Base-by-base conservation (phyloP, 2,329 filamentous ascomycete species). In the Penicillium sp. region DNA sequence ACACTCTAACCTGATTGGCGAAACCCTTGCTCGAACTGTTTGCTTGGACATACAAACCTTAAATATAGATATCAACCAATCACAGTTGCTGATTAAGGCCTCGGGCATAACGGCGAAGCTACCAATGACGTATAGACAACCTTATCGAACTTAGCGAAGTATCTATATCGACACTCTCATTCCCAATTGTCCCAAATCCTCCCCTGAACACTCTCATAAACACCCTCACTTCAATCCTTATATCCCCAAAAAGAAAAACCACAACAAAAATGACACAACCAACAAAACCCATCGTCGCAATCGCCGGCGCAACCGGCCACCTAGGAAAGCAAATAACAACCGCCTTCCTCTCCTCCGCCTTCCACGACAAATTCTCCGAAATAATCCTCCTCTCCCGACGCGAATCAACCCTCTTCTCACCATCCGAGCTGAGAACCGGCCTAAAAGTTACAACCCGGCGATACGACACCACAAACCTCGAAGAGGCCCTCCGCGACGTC, bases 401-500 rank as follows among this genome's bases (percentile, higher is more conserved):
- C 9, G 13, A 53, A 60, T 18, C 36, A 50, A 18, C 46, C 45
- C 14, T 46, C 12, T 22, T 50, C 40, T 16, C 30, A 4, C 33
- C 50, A 39, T 11, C 30, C 16, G 33, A 34, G 8, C 13, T 34
- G 5, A 25, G 40, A 4, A 25, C 55, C 12, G 46, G 47, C 16
- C 40, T 57, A 9, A 52, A 54, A 12, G 36, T 55, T 19, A 53
- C 55, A 25, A 42, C 53, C 6, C 55, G 59, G 14, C 47, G 41
- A 14, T 60, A 60, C 35, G 46, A 54, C 19, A 59, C 63, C 10
- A 44, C 54, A 28, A 59, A 62, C 27, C 53, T 68, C 6, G 14
- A 33, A 16, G 48, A 50, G 10, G 58, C 62, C 9, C 56, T 71
- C 0, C 41, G 59, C 1, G 66, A 56, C 33, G 61, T 69, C 1